phyloP scores from a whole-genome alignment of 2,329 filamentous ascomycete species.

The Fusarium falciforme region DNA sequence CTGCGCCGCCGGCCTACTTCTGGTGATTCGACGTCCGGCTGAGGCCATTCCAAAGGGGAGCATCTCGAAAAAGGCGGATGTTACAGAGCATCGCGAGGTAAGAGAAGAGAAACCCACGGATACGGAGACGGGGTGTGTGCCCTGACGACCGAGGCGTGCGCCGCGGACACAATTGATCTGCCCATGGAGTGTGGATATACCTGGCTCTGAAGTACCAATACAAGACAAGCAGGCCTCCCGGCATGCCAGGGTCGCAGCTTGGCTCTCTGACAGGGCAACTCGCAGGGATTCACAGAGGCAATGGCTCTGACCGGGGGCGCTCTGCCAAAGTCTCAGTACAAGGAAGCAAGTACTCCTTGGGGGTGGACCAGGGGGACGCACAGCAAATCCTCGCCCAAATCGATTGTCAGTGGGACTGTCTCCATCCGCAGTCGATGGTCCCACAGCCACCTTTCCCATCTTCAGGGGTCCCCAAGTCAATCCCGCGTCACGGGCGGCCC shows the following conservation, averaged over 20 bases:
- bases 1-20: background rate
- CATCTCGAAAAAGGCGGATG: slow-evolving; percentile 30
- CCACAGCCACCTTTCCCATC: slow-evolving; percentile 15
- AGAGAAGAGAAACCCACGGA: slow-evolving; percentile 14
- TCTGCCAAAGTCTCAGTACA: slow-evolving; percentile 18
- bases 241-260: background rate
- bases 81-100: slow-evolving; percentile 12
- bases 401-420: slow-evolving; percentile 7
- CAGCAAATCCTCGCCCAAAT: slow-evolving; percentile 4
- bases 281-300: slow-evolving; percentile 1
- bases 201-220: slow-evolving; percentile 9
- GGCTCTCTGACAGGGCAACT: slow-evolving; percentile 8
- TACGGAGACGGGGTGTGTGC: slow-evolving; percentile 18
- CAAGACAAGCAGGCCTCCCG: slow-evolving; percentile 8
- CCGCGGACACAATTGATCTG: slow-evolving; percentile 25
- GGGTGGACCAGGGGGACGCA: background rate
- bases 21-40: slow-evolving; percentile 1
- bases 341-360: background rate
- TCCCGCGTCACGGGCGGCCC: slow-evolving; percentile 24
- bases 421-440: slow-evolving; percentile 21
- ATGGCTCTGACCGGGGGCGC: slow-evolving; percentile 2
- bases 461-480: slow-evolving; percentile 31
- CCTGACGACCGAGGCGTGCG: slow-evolving; percentile 18
- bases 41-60: background rate
- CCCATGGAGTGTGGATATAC: background rate